A percentile compares a stretch with the other conserved stretches of the same genome.
Evolutionary conservation across 495 filamentous ascomycete species (phyloP).

Genomic region (Talaromyces proteolyticus): DNA sequence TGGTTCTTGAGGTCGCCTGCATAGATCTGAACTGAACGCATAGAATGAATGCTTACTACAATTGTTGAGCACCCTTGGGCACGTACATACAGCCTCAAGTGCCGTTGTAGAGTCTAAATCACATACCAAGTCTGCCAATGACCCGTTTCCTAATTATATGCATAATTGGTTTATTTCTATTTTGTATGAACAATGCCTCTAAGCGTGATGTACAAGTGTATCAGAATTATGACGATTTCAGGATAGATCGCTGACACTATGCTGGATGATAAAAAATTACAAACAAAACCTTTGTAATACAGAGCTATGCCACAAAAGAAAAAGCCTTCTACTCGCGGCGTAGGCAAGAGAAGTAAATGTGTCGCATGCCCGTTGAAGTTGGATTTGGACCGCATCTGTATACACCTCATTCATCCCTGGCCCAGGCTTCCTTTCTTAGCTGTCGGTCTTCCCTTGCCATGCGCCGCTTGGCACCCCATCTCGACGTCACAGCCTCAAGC

Average conservation of each 20-base stretch:
- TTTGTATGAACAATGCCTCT: too few species aligned
- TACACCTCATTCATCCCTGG: slow-evolving; percentile 32
- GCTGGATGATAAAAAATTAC: background rate
- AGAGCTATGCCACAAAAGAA: background rate
- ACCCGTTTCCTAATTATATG: too few species aligned
- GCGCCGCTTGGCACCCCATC: slow-evolving; percentile 67
- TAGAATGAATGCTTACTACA: too few species aligned
- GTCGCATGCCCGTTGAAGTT: background rate
- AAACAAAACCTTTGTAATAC: background rate
- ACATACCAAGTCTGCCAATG: too few species aligned
- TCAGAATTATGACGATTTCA: background rate
- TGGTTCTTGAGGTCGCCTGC: too few species aligned
- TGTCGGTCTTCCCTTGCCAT: slow-evolving; percentile 69
- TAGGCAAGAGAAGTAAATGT: background rate
- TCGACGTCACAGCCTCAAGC: slow-evolving; percentile 55
- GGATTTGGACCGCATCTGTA: background rate
- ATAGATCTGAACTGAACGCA: too few species aligned
- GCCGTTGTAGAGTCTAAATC: too few species aligned
- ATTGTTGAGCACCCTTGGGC: too few species aligned
- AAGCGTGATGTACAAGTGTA: too few species aligned
- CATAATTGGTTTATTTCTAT: too few species aligned
- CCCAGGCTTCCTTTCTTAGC: slow-evolving; percentile 58
- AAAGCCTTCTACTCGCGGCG: background rate
- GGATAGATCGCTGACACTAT: background rate
- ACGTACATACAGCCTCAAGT: too few species aligned